Conservation (phyloP, 495 filamentous ascomycete species). For the Cryomyces minteri region DNA sequence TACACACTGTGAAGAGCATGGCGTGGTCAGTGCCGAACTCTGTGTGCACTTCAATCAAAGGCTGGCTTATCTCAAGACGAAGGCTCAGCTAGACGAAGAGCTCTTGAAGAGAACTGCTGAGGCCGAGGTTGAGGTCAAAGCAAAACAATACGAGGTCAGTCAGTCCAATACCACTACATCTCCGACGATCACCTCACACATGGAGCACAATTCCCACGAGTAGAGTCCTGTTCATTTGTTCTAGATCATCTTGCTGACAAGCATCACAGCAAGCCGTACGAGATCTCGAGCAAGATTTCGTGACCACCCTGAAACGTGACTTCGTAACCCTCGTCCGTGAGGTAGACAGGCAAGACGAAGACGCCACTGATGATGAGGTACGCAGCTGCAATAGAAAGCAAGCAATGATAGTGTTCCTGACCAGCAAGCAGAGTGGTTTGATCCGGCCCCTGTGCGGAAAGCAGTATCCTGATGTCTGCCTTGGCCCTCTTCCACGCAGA, state of each 20-base stretch:
- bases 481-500: neutral
- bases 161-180: too few species aligned
- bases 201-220: too few species aligned
- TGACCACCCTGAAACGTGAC: neutral
- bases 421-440: too few species aligned
- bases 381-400: too few species aligned
- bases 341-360: neutral
- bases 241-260: too few species aligned
- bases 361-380: neutral
- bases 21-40: conserved; percentile 9
- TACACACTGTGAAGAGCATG: conserved; percentile 11
- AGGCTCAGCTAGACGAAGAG: neutral
- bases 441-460: neutral
- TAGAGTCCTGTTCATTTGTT: too few species aligned
- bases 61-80: neutral
- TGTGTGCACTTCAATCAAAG: conserved; percentile 7
- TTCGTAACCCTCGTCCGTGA: neutral
- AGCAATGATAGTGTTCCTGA: neutral
- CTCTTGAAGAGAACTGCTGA: neutral
- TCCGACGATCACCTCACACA: too few species aligned
- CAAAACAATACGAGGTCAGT: neutral
- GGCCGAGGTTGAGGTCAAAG: neutral
- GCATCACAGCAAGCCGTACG: neutral
- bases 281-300: neutral
- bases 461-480: neutral